Percentiles rank a stretch among this genome's conserved stretches.
phyloP scores from a whole-genome alignment of 1,284 basidiomycete genomes.

The Earliella scabrosa region DNA sequence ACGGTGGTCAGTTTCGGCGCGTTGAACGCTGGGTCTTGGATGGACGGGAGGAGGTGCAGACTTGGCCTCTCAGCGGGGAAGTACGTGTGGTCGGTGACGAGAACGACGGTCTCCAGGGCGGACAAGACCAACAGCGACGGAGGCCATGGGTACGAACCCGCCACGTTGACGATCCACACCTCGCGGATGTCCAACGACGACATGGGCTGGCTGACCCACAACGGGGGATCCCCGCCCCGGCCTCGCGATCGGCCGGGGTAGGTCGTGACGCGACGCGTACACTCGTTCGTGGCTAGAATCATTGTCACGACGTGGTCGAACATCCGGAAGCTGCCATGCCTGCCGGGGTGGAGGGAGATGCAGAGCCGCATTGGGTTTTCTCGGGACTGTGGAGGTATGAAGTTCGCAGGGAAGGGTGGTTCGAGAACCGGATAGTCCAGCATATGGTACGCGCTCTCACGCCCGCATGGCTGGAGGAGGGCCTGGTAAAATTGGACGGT shows the following conservation, averaged over 20 bases:
- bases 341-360: background rate
- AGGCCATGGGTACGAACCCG: background rate
- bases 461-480: background rate
- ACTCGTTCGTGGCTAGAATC: background rate
- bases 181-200: background rate
- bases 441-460: background rate
- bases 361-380: background rate
- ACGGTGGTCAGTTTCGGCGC: background rate
- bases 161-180: background rate
- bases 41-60: background rate
- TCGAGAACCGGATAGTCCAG: background rate
- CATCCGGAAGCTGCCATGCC: background rate
- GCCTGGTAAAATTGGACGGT: background rate
- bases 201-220: background rate
- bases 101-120: background rate
- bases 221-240: background rate
- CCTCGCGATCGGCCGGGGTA: background rate
- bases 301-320: background rate
- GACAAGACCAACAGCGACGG: background rate
- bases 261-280: slow-evolving; percentile 1
- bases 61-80: background rate
- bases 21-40: background rate
- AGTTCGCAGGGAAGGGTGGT: background rate
- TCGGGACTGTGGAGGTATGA: background rate
- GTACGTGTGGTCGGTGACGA: background rate